phyloP scores from a whole-genome alignment of 2,329 filamentous ascomycete genomes.

The Diaporthe sp. region DNA sequence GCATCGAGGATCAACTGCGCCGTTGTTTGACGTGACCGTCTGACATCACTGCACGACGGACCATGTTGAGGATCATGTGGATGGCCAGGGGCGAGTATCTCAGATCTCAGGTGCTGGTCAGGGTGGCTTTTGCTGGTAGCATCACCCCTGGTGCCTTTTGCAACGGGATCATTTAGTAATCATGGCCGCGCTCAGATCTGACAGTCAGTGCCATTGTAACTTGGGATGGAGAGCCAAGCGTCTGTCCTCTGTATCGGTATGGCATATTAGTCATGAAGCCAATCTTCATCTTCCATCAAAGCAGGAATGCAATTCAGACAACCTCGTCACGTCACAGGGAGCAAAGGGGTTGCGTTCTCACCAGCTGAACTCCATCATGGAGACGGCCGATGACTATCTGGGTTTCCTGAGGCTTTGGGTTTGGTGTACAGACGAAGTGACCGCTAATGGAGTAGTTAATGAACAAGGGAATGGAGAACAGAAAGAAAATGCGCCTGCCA shows the following conservation, averaged over 20 bases:
- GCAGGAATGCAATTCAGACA: not conserved
- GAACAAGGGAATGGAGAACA: not conserved
- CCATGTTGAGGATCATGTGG: not conserved
- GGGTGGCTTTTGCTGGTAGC: not conserved
- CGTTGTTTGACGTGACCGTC: not conserved
- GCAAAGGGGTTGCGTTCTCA: not conserved
- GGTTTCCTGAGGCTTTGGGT: not conserved
- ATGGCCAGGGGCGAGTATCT: not conserved
- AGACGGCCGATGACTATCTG: not conserved
- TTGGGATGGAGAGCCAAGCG: not conserved
- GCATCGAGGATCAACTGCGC: not conserved
- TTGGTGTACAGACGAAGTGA: not conserved
- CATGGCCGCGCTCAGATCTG: not conserved
- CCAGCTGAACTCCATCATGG: not conserved
- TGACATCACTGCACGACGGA: not conserved
- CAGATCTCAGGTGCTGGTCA: no score
- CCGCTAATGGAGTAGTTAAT: no score
- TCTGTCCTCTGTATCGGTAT: not conserved
- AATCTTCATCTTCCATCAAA: not conserved
- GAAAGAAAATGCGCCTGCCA: not conserved
- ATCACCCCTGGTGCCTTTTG: not conserved
- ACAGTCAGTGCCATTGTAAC: not conserved
- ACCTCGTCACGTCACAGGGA: not conserved
- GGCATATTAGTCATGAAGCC: not conserved
- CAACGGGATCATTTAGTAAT: not conserved